Percentiles rank a stretch among this genome's conserved stretches.
These are phyloP conservation scores for Adansonia gregorii DNA, from an alignment of 441 rosid genomes.

Conservation along the genomic window DNA sequence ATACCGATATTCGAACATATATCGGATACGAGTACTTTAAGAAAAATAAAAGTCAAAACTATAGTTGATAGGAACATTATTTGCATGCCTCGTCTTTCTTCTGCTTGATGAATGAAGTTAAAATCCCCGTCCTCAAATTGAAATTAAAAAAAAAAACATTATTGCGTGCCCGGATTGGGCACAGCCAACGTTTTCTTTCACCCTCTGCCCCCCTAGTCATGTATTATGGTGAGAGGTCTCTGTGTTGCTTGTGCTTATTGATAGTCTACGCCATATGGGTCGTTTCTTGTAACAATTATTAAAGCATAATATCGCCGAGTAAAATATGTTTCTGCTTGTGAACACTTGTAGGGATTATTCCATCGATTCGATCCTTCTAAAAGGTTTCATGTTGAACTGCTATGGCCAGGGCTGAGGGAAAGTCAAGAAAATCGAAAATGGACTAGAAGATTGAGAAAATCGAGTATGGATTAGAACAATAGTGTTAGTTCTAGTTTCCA, in stretches of 20 bases:
- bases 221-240: background rate
- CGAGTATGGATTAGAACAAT: no score
- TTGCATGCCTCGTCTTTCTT: no score
- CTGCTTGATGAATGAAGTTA: no score
- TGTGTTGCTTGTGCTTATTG: background rate
- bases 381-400: background rate
- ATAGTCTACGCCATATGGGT: background rate
- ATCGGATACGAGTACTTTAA: no score
- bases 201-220: background rate
- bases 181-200: background rate
- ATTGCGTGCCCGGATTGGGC: background rate
- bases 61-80: no score
- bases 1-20: no score
- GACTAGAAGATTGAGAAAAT: no score
- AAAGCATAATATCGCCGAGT: background rate
- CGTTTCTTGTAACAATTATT: constrained; percentile 5
- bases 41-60: no score
- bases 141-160: no score
- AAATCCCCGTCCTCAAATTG: no score
- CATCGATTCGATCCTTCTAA: background rate
- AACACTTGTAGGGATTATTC: background rate
- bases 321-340: background rate
- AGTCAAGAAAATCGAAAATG: no score
- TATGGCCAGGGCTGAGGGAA: background rate
- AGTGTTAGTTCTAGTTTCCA: no score